Percentiles rank a stretch among this genome's conserved stretches.
Evolutionary conservation across 1,139 yeast species (phyloP).

Genomic region (Geotrichum siamense): DNA sequence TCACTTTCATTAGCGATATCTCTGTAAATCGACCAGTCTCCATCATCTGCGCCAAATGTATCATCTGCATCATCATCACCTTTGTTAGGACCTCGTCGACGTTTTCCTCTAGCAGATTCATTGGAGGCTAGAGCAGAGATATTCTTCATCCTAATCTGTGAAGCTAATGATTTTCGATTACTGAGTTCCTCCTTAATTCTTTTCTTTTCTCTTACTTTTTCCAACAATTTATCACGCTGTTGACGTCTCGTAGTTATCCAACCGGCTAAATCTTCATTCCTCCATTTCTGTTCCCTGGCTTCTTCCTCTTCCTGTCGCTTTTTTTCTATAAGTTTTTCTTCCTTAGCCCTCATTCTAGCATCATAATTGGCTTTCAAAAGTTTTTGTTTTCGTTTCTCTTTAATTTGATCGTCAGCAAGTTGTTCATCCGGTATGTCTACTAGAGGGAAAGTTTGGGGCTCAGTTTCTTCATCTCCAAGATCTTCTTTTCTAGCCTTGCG

Average conservation of each 20-base stretch:
- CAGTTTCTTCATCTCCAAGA: slow-evolving; percentile 47
- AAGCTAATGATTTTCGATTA: slow-evolving; percentile 85
- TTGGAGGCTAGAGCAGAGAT: slow-evolving; percentile 85
- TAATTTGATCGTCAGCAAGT: slow-evolving; percentile 67
- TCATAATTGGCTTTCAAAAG: slow-evolving; percentile 81
- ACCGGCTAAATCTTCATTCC: slow-evolving; percentile 62
- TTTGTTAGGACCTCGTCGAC: slow-evolving; percentile 23
- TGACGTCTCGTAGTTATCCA: slow-evolving; percentile 73
- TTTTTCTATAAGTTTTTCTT: slow-evolving; percentile 61
- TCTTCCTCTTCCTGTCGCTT: slow-evolving; percentile 41
- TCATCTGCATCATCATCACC: slow-evolving; percentile 90
- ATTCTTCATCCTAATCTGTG: slow-evolving; percentile 87
- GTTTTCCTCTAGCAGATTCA: slow-evolving; percentile 37
- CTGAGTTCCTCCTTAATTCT: slow-evolving; percentile 70
- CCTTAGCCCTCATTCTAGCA: slow-evolving; percentile 76
- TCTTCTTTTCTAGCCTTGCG: slow-evolving; percentile 62
- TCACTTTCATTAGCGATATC: slow-evolving; percentile 71
- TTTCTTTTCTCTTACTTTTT: slow-evolving; percentile 56
- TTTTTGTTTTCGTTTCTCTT: slow-evolving; percentile 79
- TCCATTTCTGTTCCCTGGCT: slow-evolving; percentile 64
- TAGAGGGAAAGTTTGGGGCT: slow-evolving; percentile 66
- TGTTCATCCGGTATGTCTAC: slow-evolving; percentile 73
- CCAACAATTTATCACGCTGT: slow-evolving; percentile 51
- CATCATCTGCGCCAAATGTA: slow-evolving; percentile 93
- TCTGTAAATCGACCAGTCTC: slow-evolving; percentile 89